Conservation (phyloP, 2,329 filamentous ascomycete genomes). For the Fusarium zealandicum region DNA sequence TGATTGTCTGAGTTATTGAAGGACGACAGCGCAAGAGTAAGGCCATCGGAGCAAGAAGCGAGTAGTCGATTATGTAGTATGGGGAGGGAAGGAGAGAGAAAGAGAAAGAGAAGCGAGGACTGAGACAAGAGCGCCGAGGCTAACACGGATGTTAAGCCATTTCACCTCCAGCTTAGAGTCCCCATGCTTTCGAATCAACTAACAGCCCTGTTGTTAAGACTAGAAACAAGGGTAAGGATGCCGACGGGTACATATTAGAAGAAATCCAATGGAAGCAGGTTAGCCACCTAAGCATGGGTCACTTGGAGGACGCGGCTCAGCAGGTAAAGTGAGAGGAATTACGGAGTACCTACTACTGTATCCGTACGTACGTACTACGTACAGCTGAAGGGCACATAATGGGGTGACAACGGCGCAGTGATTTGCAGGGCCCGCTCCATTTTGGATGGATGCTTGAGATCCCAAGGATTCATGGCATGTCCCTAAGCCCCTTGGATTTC, state of each 20-base stretch:
- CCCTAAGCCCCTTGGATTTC: constrained; percentile 2
- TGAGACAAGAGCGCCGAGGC: constrained; percentile 26
- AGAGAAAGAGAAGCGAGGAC: background rate
- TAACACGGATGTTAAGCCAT: constrained; percentile 18
- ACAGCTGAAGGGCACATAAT: background rate
- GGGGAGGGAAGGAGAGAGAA: constrained; percentile 9
- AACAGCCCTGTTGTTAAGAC: constrained; percentile 22
- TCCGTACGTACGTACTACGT: too few relatives aligned
- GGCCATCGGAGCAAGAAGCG: constrained; percentile 19
- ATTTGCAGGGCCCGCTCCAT: constrained; percentile 17
- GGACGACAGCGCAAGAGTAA: constrained; percentile 6
- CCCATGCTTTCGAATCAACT: constrained; percentile 27
- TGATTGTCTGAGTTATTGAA: constrained; percentile 12
- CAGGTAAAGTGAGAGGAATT: constrained; percentile 1
- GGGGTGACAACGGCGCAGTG: constrained; percentile 11
- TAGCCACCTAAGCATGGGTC: constrained; percentile 13
- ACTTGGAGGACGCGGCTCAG: constrained; percentile 6
- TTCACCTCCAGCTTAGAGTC: constrained; percentile 20
- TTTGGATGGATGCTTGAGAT: background rate
- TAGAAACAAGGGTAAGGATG: constrained; percentile 20
- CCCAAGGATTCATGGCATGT: background rate
- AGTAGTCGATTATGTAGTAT: constrained; percentile 18
- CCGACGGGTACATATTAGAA: constrained; percentile 9
- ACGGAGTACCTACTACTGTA: too few relatives aligned
- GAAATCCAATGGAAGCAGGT: constrained; percentile 12